Evolutionary conservation across 169 alveolate genomes (phyloP), one percentile per base, ranked within the genome.

Genomic region (Haemoproteus tartakovskyi): DNA sequence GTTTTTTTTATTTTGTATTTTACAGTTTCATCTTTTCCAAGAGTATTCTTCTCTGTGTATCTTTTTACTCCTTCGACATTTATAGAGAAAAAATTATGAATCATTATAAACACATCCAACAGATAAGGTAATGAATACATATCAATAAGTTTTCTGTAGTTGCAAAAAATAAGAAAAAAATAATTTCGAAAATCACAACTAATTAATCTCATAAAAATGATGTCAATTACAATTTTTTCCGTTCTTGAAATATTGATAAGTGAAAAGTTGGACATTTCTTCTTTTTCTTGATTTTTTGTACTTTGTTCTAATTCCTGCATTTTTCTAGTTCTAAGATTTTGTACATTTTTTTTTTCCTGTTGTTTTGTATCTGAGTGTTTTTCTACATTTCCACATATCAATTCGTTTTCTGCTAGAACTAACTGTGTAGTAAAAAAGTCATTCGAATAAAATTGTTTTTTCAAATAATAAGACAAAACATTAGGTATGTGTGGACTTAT

Each of bases 121-220:
- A 74, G 30, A 57, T 74, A 74, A 27, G 84, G 63, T 1, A 74
- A 61, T 1, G 84, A 74, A 56, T 74, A 74, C 84, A 74, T 74
- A 14, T 74, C 84, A 16, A 74, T 74, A 45, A 45, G 59, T 57
- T 57, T 74, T 45, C 84, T 27, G 51, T 74, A 74, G 33, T 74
- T 57, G 27, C 78, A 74, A n/a, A 74, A 38, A 27, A 74, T 29
- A 5, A 74, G 78, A 11, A 74, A 14, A 18, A 54, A 57, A 37
- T 74, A 46, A 29, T 74, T 61, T 26, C 84, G 43, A 45, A 54
- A 74, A 45, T 74, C 60, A 27, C 84, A 74, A 43, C 84, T 74
- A 2, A 74, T 29, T 18, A 74, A 43, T 74, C 78, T 54, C 84
- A 74, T 74, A 9, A 56, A 5, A 27, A 45, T 30, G 11, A 74